These are phyloP conservation scores for Aspergillus sp. DNA, from an alignment of 2,329 filamentous ascomycete species.

Conservation along the genomic window DNA sequence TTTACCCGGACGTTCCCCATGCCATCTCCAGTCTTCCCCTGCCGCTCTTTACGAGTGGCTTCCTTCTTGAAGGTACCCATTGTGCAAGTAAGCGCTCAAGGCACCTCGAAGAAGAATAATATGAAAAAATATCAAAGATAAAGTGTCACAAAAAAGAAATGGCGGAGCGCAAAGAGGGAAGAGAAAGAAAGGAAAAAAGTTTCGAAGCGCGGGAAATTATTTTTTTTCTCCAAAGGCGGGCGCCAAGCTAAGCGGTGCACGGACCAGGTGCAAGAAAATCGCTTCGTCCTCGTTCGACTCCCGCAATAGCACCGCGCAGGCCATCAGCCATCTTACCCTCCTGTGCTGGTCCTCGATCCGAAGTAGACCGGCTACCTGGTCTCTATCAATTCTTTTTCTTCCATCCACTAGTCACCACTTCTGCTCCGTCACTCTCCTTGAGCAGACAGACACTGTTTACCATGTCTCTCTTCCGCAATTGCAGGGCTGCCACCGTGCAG, in stretches of 20 bases:
- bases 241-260: slow-evolving; percentile 40
- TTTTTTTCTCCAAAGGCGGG: slow-evolving; percentile 36
- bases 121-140: slow-evolving; percentile 32
- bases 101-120: slow-evolving; percentile 21
- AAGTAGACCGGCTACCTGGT: background rate
- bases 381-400: background rate
- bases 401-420: background rate
- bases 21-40: slow-evolving; percentile 82
- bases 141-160: slow-evolving; percentile 29
- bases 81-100: slow-evolving; percentile 31
- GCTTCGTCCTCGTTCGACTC: slow-evolving; percentile 36
- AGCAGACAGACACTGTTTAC: slow-evolving; percentile 13
- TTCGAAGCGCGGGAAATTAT: slow-evolving; percentile 25
- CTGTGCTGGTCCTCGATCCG: slow-evolving; percentile 9
- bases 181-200: slow-evolving; percentile 26
- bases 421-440: background rate
- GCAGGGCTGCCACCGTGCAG: slow-evolving; percentile 40
- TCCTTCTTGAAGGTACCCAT: slow-evolving; percentile 97
- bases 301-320: slow-evolving; percentile 22
- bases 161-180: slow-evolving; percentile 36
- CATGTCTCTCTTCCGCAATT: slow-evolving; percentile 43
- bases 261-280: slow-evolving; percentile 41
- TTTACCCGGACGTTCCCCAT: slow-evolving; percentile 91
- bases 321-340: slow-evolving; percentile 20
- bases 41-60: slow-evolving; percentile 74